Evolutionary conservation across 768 basidiomycete genomes (phyloP), one percentile per base, ranked within the genome.

Genomic region (Naganishia vaughanmartiniae): DNA sequence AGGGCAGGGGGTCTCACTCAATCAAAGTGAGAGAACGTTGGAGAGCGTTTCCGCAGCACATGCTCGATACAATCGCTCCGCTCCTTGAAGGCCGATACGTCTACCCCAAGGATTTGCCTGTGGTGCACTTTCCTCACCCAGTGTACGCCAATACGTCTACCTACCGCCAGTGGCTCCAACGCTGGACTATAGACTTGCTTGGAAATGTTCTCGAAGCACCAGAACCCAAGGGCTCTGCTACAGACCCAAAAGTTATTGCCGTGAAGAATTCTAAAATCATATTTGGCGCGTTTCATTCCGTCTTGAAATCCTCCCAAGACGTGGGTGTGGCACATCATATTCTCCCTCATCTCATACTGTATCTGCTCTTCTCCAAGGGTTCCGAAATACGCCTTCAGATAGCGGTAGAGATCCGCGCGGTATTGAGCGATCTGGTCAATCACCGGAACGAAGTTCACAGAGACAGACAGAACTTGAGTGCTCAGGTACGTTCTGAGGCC

Each of bases 131-230:
- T 14, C 74, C 83, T 2, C 87, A 89, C 73, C 94, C 95, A 2
- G 88, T 98, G 68, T 99, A 97, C 81, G 85, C 87, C 0, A 82
- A 82, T 5, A 85, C 88, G 69, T 79, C 86, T 1, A 95, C 92
- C 0, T 99, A 97, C 81, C 88, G 94, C 51, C 94, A 98, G 80
- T 99, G 96, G 96, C 86, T 98, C 39, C 93, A 95, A 73, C 78
- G 86, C 0, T 98, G 94, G 93, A 88, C 92, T 1, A 84, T 86
- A 12, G 85, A 92, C 79, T 85, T 99, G 42, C 90, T 97, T 67
- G 84, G 86, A 48, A 75, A 80, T 55, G 78, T 82, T 14, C 70
- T 76, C 26, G 75, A 57, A 11, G 69, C 63, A 66, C 71, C 15
- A 28, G 55, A 51, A 54, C 48, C 71, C 7, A 55, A 36, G 14